Base-by-base conservation (phyloP, 2,329 filamentous ascomycete species). In the Chrysoporthe cubensis region DNA sequence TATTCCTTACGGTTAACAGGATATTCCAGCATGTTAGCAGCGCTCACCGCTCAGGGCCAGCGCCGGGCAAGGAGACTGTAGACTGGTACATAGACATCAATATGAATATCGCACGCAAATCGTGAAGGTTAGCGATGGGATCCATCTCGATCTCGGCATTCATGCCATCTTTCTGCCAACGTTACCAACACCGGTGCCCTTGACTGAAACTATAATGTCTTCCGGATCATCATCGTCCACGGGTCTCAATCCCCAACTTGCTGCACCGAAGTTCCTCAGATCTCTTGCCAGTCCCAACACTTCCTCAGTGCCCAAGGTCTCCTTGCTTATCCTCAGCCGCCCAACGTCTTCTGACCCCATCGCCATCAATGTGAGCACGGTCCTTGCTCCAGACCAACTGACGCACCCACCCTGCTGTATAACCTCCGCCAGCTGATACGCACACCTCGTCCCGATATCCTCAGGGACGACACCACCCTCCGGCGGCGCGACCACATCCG, bases 301-400 rank as follows among this genome's bases (percentile, higher is more conserved):
- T 69, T 93, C 90, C 76, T 97, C 93, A 2, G 90, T 91, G 0
- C 89, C 94, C 58, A 98, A 80, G 0, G 97, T 88, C 59, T 95
- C 91, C 73, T 88, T 90, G 43, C 94, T 93, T 68, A 99, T 77
- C 71, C 92, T 88, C 72, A 99, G 78, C 68, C 96, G 87, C 4
- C 96, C 96, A 16, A 99, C 94, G 78, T 99, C 96, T 77, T 98
- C 96, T 0, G 91, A 93, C 0, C 96, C 96, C 96, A 99, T 98
- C 44, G 94, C 93, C 96, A 99, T 99, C 71, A 99, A 83, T 21
- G 90, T 92, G 64, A 99, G 79, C 71, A 97, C 85, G 0, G 91
- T 95, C 3, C 88, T 84, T 5, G 90, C 89, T 2, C 93, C 91
- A 3, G 91, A 85, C 16, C 84, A 84, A 64, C 89, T 90, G 3